Conservation (phyloP, 2,329 filamentous ascomycete genomes). For the Phoma herbarum region DNA sequence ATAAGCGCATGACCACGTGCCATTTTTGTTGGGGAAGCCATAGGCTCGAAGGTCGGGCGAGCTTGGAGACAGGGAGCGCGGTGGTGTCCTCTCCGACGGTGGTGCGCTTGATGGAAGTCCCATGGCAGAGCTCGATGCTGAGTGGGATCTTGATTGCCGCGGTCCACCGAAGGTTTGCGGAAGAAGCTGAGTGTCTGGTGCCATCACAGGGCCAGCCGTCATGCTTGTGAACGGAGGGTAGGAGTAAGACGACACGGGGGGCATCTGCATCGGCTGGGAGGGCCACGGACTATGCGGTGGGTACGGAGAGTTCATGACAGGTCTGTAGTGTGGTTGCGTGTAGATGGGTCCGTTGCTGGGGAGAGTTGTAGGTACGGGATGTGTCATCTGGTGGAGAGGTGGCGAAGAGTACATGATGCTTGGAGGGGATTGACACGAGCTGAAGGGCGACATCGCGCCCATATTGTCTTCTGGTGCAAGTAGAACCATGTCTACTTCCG, state of each 20-base stretch:
- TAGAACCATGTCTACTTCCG: slow-evolving; percentile 50
- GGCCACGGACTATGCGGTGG: slow-evolving; percentile 45
- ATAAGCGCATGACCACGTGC: slow-evolving; percentile 67
- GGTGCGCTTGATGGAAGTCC: slow-evolving; percentile 38
- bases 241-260: slow-evolving; percentile 46
- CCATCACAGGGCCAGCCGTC: slow-evolving; percentile 34
- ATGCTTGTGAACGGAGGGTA: slow-evolving; percentile 46
- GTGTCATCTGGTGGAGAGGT: slow-evolving; percentile 43
- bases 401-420: slow-evolving; percentile 52
- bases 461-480: slow-evolving; percentile 47
- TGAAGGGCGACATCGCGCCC: slow-evolving; percentile 48
- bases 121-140: slow-evolving; percentile 44
- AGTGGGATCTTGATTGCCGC: slow-evolving; percentile 46
- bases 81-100: slow-evolving; percentile 43
- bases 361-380: slow-evolving; percentile 36
- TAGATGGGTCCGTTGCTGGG: slow-evolving; percentile 40
- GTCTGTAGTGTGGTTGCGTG: slow-evolving; percentile 41
- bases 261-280: slow-evolving; percentile 40
- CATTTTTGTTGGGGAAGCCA: slow-evolving; percentile 56
- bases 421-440: slow-evolving; percentile 49
- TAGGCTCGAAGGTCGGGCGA: slow-evolving; percentile 52
- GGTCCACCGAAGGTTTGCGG: slow-evolving; percentile 32
- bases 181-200: slow-evolving; percentile 37
- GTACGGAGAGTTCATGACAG: slow-evolving; percentile 46
- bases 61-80: slow-evolving; percentile 51